Conservation (phyloP, 1,284 basidiomycete species). For the Ganoderma lingzhi region DNA sequence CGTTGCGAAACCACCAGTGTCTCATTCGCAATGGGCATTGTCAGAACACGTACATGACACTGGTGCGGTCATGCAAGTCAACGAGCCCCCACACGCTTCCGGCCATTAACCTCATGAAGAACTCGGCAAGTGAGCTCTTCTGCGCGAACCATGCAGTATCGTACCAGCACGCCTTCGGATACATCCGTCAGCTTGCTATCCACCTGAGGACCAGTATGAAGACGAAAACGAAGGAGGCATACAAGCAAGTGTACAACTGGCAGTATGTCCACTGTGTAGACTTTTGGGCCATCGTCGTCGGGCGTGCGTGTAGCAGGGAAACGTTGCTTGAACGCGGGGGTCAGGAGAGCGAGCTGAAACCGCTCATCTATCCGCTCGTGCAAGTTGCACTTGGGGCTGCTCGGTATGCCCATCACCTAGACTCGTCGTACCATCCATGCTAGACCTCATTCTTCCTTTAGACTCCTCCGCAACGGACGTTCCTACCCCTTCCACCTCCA, state of each 20-base stretch:
- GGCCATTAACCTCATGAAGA: slow-evolving; percentile 98
- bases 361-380: slow-evolving; percentile 94
- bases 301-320: slow-evolving; percentile 76
- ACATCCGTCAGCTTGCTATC: slow-evolving; percentile 96
- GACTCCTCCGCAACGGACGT: slow-evolving; percentile 84
- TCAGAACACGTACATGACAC: slow-evolving; percentile 85
- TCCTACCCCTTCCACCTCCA: slow-evolving; percentile 87
- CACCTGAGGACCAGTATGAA: slow-evolving; percentile 94
- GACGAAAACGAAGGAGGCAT: slow-evolving; percentile 87
- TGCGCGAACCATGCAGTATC: slow-evolving; percentile 77
- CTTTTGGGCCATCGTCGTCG: slow-evolving; percentile 95
- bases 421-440: neutral
- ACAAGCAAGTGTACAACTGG: slow-evolving; percentile 97
- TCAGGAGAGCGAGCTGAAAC: slow-evolving; percentile 81
- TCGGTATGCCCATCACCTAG: slow-evolving; percentile 61
- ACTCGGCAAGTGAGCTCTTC: slow-evolving; percentile 94
- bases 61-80: slow-evolving; percentile 85
- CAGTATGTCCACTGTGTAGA: slow-evolving; percentile 96
- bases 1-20: neutral
- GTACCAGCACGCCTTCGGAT: slow-evolving; percentile 97
- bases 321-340: slow-evolving; percentile 58
- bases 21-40: neutral
- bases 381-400: slow-evolving; percentile 95
- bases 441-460: slow-evolving; percentile 41
- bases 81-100: slow-evolving; percentile 91